Conservation (phyloP, 495 filamentous ascomycete species). For the Neurospora sp. region DNA sequence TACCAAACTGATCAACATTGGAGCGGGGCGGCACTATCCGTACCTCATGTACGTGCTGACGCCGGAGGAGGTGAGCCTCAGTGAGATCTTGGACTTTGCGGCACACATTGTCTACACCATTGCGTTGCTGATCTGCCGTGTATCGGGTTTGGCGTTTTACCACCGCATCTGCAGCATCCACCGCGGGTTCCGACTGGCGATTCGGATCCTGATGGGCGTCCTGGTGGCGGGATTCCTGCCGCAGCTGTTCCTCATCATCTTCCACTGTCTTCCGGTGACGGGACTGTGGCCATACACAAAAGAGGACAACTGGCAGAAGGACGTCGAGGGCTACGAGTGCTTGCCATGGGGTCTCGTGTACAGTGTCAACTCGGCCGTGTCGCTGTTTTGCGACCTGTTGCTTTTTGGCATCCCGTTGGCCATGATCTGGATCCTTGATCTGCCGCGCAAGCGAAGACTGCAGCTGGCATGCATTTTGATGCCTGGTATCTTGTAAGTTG, state of each 20-base stretch:
- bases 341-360: slow-evolving; percentile 36
- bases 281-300: slow-evolving; percentile 32
- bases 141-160: slow-evolving; percentile 41
- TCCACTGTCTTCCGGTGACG: slow-evolving; percentile 36
- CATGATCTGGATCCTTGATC: slow-evolving; percentile 29
- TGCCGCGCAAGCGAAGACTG: slow-evolving; percentile 26
- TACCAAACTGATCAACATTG: slow-evolving; percentile 33
- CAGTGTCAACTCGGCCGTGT: slow-evolving; percentile 32
- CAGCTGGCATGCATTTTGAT: slow-evolving; percentile 32
- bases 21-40: slow-evolving; percentile 36
- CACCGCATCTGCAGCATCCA: slow-evolving; percentile 28
- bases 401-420: slow-evolving; percentile 34
- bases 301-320: slow-evolving; percentile 21
- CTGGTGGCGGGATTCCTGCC: slow-evolving; percentile 29
- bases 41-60: slow-evolving; percentile 39
- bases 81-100: slow-evolving; percentile 35
- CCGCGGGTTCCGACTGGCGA: slow-evolving; percentile 22
- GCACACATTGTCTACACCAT: slow-evolving; percentile 39
- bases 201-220: slow-evolving; percentile 24
- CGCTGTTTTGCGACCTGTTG: slow-evolving; percentile 32
- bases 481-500: slow-evolving; percentile 33
- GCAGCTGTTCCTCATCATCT: slow-evolving; percentile 35
- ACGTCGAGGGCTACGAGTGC: slow-evolving; percentile 24
- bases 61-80: slow-evolving; percentile 21
- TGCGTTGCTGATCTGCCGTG: slow-evolving; percentile 33